Conservation (phyloP, 352 stramenopile species). For the Phytophthora quininea region DNA sequence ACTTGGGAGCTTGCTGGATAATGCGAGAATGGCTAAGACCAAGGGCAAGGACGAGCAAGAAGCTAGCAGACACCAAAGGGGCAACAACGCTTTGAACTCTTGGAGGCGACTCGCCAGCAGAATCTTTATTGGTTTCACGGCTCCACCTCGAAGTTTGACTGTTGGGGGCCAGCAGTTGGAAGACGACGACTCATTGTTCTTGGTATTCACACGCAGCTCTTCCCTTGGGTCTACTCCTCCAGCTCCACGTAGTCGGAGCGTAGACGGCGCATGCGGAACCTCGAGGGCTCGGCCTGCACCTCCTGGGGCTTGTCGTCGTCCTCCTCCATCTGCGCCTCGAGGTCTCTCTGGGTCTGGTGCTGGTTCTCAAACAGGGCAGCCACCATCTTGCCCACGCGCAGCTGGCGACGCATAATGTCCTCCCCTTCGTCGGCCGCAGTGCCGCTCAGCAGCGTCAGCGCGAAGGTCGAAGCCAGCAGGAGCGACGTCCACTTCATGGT, state of each 20-base stretch:
- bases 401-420: slow-evolving; percentile 35
- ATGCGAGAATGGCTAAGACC: slow-evolving; percentile 9
- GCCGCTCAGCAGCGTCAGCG: slow-evolving; percentile 14
- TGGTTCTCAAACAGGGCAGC: slow-evolving; percentile 40
- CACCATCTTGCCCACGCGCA: slow-evolving; percentile 34
- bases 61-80: no score
- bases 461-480: slow-evolving; percentile 18
- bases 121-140: neutral
- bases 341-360: slow-evolving; percentile 30
- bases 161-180: no score
- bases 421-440: slow-evolving; percentile 25
- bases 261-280: slow-evolving; percentile 34
- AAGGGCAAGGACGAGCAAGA: no score
- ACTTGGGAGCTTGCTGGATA: neutral
- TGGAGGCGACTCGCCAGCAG: neutral
- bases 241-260: slow-evolving; percentile 33
- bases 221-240: neutral
- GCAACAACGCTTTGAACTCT: no score
- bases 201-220: neutral
- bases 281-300: slow-evolving; percentile 28
- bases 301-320: slow-evolving; percentile 32
- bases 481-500: slow-evolving; percentile 29
- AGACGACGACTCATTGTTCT: no score
- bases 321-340: slow-evolving; percentile 33
- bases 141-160: no score